Percentiles rank a stretch among this genome's conserved stretches.
Conservation (phyloP, 2,329 filamentous ascomycete species). For the Hymenoscyphus albidus region DNA sequence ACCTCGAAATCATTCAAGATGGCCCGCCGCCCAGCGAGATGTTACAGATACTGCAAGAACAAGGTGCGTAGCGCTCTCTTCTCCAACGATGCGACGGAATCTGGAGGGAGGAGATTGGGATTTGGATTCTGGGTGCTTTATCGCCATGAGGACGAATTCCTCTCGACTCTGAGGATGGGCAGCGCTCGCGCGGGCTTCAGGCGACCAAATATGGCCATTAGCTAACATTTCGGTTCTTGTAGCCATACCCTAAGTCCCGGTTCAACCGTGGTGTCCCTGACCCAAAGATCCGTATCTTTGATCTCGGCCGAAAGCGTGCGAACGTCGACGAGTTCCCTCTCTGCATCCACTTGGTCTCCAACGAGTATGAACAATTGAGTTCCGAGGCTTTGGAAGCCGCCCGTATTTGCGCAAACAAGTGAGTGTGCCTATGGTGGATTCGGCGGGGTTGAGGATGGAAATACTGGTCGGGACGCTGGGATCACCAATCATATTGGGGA, state of each 20-base stretch:
- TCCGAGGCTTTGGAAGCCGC: conserved; percentile 99
- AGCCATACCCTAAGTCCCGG: conserved; percentile 99
- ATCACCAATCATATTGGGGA: neutral
- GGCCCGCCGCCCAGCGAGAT: conserved; percentile 98
- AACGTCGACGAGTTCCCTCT: conserved; percentile 99
- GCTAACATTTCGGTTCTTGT: conserved; percentile 25
- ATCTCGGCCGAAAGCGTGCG: conserved; percentile 97
- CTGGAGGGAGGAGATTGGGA: conserved; percentile 8
- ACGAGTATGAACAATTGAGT: conserved; percentile 99
- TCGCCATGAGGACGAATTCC: neutral
- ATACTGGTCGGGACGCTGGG: neutral
- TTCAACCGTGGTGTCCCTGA: conserved; percentile 99
- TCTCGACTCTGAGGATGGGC: conserved; percentile 7
- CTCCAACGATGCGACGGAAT: conserved; percentile 4
- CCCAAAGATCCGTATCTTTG: conserved; percentile 74
- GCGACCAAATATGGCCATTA: conserved; percentile 2
- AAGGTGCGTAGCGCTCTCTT: conserved; percentile 64
- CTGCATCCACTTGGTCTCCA: conserved; percentile 98
- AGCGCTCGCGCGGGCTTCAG: conserved; percentile 5
- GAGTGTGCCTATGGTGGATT: conserved; percentile 24
- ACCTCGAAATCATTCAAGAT: conserved; percentile 73
- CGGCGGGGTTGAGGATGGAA: conserved; percentile 7
- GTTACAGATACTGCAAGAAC: conserved; percentile 99
- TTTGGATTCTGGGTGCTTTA: conserved; percentile 6
- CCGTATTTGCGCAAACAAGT: conserved; percentile 99